These are phyloP conservation scores for Lathyrus tuberosus DNA, from an alignment of 306 rosid genomes.

Conservation along the genomic window DNA sequence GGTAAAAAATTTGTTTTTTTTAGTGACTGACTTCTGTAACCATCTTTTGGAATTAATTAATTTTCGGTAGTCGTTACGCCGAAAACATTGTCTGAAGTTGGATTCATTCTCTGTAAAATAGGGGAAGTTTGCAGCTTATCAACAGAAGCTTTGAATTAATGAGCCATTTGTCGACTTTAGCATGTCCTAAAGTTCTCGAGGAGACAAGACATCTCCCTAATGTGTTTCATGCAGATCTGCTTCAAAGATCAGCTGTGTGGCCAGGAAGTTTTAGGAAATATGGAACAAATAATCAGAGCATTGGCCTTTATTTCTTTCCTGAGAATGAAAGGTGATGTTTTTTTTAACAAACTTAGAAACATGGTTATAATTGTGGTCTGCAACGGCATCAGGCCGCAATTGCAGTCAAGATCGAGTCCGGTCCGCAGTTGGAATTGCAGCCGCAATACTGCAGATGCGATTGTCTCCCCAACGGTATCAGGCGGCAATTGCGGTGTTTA, in stretches of 20 bases:
- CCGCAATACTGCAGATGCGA: too few species aligned
- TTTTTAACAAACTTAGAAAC: background rate
- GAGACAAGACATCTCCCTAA: conserved; percentile 55
- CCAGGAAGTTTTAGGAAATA: conserved; percentile 56
- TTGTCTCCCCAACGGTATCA: too few species aligned
- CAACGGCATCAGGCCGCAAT: too few species aligned
- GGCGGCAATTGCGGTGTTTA: too few species aligned
- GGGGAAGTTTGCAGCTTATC: conserved; percentile 59
- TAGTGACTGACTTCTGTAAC: background rate
- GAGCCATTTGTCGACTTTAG: conserved; percentile 68
- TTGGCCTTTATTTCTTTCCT: conserved; percentile 82
- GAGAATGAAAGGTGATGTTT: conserved; percentile 54
- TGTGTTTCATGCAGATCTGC: conserved; percentile 48
- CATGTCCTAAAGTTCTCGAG: conserved; percentile 56
- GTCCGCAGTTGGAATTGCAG: too few species aligned
- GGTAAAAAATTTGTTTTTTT: conserved; percentile 42
- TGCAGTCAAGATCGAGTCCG: too few species aligned
- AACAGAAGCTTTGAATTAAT: conserved; percentile 38
- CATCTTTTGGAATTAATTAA: background rate
- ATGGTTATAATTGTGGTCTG: background rate
- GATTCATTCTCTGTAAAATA: conserved; percentile 40
- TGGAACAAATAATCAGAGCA: conserved; percentile 52
- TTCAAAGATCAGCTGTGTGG: conserved; percentile 61
- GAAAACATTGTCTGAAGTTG: conserved; percentile 31
- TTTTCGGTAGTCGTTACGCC: background rate